A percentile compares a stretch with the other conserved stretches of the same genome.
Evolutionary conservation across 805 yeast species (phyloP).

Genomic region (Cephaloascus albidus): DNA sequence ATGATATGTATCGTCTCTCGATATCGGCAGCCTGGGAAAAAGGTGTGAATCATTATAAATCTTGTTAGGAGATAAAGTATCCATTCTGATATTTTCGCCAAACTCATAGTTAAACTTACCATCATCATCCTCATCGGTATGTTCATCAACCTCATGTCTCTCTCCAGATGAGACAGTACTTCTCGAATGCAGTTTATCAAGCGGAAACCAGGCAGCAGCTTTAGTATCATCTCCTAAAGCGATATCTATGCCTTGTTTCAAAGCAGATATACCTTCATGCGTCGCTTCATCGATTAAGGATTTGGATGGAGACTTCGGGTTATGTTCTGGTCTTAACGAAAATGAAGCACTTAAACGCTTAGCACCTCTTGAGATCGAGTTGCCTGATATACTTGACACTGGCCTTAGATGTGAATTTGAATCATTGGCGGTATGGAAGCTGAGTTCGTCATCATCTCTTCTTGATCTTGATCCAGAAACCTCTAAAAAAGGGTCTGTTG

Average conservation of each 20-base stretch:
- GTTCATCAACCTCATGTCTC: slow-evolving; percentile 33
- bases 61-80: neutral
- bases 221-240: neutral
- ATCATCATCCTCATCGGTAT: slow-evolving; percentile 28
- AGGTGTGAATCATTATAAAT: neutral
- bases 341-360: neutral
- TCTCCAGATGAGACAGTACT: neutral
- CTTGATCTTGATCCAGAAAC: neutral
- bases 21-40: neutral
- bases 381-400: neutral
- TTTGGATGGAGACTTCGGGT: neutral
- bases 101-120: slow-evolving; percentile 6
- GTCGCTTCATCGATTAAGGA: neutral
- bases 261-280: neutral
- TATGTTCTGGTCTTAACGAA: neutral
- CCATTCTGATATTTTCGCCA: neutral
- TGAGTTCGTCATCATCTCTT: neutral
- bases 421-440: neutral
- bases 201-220: neutral
- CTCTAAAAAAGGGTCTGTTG: neutral
- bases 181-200: neutral
- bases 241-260: neutral
- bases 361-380: neutral
- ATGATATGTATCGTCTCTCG: neutral
- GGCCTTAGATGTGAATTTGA: neutral